A percentile compares a stretch with the other conserved stretches of the same genome.
These are phyloP conservation scores for Adansonia rubrostipa DNA, from an alignment of 441 rosid genomes.

Conservation along the genomic window DNA sequence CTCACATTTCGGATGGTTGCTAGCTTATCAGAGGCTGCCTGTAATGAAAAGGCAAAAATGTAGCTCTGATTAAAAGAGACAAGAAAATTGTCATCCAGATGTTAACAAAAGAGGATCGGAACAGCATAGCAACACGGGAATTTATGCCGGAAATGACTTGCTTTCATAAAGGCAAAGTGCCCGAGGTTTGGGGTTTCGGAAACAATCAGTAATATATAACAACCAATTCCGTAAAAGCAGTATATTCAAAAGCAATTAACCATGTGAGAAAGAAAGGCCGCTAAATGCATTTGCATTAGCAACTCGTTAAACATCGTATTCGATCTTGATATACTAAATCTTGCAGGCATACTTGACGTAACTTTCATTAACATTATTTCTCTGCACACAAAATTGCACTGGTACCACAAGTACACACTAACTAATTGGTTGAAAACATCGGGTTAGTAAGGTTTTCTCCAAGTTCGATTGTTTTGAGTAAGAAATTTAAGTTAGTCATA, in stretches of 20 bases:
- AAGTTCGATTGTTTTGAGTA: not conserved
- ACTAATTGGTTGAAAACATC: not conserved
- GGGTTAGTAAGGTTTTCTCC: conserved; percentile 1
- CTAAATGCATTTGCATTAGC: conserved; percentile 10
- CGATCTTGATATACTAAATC: conserved; percentile 1
- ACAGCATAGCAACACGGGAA: not conserved
- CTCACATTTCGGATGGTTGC: conserved; percentile 56
- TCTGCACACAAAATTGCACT: not conserved
- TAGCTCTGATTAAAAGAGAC: not conserved
- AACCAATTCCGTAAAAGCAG: not conserved
- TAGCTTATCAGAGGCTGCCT: conserved; percentile 52
- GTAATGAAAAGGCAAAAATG: conserved; percentile 36
- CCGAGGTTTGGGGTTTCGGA: conserved; percentile 4
- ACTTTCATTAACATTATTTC: not conserved
- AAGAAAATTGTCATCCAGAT: not conserved
- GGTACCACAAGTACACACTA: not conserved
- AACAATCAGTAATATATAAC: conserved; percentile 7
- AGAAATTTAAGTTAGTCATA: not conserved
- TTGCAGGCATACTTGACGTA: not conserved
- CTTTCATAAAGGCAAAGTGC: conserved; percentile 8
- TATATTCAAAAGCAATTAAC: not conserved
- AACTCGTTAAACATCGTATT: not conserved
- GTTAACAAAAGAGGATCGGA: not conserved
- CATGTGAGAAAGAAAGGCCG: conserved; percentile 7
- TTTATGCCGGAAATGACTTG: not conserved